These are phyloP conservation scores for Dendrothele bispora DNA, from an alignment of 768 basidiomycete genomes.

Conservation along the genomic window DNA sequence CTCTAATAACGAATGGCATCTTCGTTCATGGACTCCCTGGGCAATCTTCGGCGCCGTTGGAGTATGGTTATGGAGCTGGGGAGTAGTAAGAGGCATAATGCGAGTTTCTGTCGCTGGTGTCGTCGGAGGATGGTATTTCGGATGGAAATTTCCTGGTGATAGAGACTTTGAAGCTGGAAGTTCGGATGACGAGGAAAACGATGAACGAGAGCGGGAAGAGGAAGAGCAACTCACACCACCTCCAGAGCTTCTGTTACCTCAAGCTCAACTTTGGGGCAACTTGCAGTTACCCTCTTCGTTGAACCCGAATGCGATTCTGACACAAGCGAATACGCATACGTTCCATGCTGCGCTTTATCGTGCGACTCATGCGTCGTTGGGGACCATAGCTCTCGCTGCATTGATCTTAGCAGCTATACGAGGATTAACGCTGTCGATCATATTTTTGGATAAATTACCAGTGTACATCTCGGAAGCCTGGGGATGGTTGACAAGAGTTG, in stretches of 20 bases:
- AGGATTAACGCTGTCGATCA: conserved; percentile 47
- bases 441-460: conserved; percentile 57
- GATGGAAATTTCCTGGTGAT: conserved; percentile 1
- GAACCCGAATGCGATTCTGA: neutral
- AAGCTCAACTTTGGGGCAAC: neutral
- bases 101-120: conserved; percentile 79
- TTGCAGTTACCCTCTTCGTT: neutral
- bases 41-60: conserved; percentile 50
- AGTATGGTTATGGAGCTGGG: conserved; percentile 76
- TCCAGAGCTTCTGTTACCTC: neutral
- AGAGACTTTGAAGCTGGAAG: conserved; percentile 14
- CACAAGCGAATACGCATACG: conserved; percentile 62
- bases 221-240: neutral
- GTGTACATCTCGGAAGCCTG: no score
- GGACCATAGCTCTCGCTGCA: conserved; percentile 74
- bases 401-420: conserved; percentile 76
- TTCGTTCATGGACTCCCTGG: conserved; percentile 41
- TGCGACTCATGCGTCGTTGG: conserved; percentile 79
- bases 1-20: conserved; percentile 38
- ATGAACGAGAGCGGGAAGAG: neutral
- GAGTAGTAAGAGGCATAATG: conserved; percentile 76
- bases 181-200: neutral
- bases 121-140: conserved; percentile 90
- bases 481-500: no score
- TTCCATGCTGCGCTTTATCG: conserved; percentile 79